These are phyloP conservation scores for Cicer chorassanicum DNA, from an alignment of 306 rosid species.

Conservation along the genomic window DNA sequence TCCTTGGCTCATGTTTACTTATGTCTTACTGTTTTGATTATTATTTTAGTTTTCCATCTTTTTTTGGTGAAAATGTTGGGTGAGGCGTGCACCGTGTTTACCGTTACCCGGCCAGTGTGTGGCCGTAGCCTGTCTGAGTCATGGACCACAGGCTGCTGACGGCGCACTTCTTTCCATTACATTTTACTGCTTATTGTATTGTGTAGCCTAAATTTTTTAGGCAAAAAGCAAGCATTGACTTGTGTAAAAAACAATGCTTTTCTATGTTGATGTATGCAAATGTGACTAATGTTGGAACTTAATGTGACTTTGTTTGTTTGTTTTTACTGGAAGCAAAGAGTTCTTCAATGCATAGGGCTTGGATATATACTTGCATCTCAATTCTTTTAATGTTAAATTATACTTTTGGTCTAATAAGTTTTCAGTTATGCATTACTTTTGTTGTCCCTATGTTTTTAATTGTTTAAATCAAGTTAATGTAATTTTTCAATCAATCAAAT, in stretches of 20 bases:
- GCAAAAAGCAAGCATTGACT: constrained; percentile 24
- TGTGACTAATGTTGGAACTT: constrained; percentile 28
- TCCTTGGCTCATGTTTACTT: constrained; percentile 68
- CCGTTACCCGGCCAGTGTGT: no score
- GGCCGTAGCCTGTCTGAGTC: no score
- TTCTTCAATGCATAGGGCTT: neutral
- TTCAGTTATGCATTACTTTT: no score
- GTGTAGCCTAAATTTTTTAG: constrained; percentile 38
- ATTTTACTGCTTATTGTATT: constrained; percentile 14
- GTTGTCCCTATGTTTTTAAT: no score
- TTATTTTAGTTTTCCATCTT: constrained; percentile 30
- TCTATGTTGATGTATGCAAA: constrained; percentile 23
- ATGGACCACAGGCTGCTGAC: no score
- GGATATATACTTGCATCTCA: no score
- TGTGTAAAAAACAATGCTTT: constrained; percentile 35
- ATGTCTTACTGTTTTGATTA: constrained; percentile 1
- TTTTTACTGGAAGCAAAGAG: neutral
- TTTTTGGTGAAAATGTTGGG: no score
- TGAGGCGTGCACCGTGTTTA: no score
- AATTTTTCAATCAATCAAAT: no score
- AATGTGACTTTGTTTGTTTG: constrained; percentile 4
- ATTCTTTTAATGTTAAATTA: no score
- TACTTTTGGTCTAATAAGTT: neutral
- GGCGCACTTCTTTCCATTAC: constrained; percentile 1
- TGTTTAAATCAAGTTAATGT: no score